Base-by-base conservation (phyloP, 306 rosid genomes). In the Betula pendula region DNA sequence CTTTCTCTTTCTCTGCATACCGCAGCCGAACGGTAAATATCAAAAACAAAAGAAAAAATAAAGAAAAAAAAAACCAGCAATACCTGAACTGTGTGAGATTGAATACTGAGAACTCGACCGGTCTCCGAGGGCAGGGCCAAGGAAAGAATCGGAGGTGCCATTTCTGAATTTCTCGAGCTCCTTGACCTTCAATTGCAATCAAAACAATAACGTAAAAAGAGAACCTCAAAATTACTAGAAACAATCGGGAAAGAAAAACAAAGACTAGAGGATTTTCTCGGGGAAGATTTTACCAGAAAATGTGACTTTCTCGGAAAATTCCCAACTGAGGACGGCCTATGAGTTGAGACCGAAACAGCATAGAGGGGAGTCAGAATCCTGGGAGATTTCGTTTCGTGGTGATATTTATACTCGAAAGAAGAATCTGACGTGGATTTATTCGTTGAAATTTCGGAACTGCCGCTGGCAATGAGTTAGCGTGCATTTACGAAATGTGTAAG, bases 81-180 rank as follows among this genome's bases (percentile, higher is more conserved):
- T 77, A 90, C 97, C 97, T 88, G 93, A 70, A 91, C 92, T 33
- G 96, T 91, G 74, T 91, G 96, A 40, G 96, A 91, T 75, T 91
- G 96, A 83, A 91, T 91, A 62, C 96, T 91, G 70, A 91, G 93
- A 73, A 91, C 88, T 80, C 96, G 91, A 68, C 96, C 92, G 45
- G 96, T 91, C 40, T 72, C 89, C 8, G 96, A 85, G 17, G 93
- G 96, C 74, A 91, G 84, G 73, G 82, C 93, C 51, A 91, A 60
- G 6, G 96, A 89, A 29, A 91, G 93, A 74, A 91, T 77, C 42
- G 96, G 96, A 65, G 96, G 96, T 73, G 88, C 70, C 96, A 91
- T 91, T 70, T n/a, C 42, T 15, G 82, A 67, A 73, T 40, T 75
- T 8, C 25, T 67, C 25, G 74, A 52, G 53, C 78, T 84, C 69